Evolutionary conservation across 23 red algal species (phyloP).

Genomic region (Cyanidioschyzon merolae): DNA sequence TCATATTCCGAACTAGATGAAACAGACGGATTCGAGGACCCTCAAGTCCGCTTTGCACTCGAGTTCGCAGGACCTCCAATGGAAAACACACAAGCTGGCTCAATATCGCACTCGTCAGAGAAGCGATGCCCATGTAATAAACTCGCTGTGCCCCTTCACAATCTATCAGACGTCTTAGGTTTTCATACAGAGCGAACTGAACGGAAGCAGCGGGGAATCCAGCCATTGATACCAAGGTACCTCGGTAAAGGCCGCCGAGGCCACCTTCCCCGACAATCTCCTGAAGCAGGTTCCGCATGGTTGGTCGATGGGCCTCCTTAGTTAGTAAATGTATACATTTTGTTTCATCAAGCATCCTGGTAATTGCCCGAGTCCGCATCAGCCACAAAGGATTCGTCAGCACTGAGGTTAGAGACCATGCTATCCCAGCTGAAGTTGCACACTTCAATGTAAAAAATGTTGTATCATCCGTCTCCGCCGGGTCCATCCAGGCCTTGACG

Average conservation of each 20-base stretch:
- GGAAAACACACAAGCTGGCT: constrained; percentile 8
- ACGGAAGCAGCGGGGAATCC: constrained; percentile 4
- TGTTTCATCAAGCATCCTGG: background rate
- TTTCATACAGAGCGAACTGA: constrained; percentile 15
- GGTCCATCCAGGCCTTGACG: background rate
- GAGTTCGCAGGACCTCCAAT: background rate
- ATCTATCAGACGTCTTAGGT: background rate
- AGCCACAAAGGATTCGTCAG: constrained; percentile 3
- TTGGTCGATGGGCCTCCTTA: background rate
- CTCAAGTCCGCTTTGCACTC: background rate
- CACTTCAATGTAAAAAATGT: background rate
- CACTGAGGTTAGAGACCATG: background rate
- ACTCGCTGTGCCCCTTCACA: background rate
- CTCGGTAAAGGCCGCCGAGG: background rate
- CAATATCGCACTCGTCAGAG: background rate
- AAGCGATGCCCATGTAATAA: background rate
- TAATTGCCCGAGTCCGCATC: background rate
- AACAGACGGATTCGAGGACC: background rate
- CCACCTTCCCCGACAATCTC: background rate
- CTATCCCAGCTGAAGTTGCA: background rate
- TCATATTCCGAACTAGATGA: background rate
- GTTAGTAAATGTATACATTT: background rate
- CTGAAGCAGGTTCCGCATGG: background rate
- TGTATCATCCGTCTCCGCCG: background rate
- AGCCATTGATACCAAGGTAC: background rate